Evolutionary conservation across 2,329 filamentous ascomycete species (phyloP).

Genomic region (Ceratocystis cacaofunesta): DNA sequence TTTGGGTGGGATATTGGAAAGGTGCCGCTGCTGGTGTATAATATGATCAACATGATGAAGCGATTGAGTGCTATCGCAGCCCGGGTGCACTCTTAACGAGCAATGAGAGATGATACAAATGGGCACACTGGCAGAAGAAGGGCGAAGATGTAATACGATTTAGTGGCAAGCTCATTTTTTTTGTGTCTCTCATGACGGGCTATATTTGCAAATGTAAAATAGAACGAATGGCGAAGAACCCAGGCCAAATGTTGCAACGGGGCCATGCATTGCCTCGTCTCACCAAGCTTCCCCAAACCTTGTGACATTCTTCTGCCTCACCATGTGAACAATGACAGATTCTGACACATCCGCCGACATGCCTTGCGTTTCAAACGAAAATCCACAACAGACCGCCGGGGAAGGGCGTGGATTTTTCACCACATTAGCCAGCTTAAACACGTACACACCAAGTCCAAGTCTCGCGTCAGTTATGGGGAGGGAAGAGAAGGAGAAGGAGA

Average conservation of each 20-base stretch:
- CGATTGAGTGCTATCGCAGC: conserved; percentile 39
- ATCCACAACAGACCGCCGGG: neutral
- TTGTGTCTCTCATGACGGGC: no score
- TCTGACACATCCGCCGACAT: neutral
- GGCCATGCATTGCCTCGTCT: neutral
- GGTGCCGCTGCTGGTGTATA: conserved; percentile 50
- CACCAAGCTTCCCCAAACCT: neutral
- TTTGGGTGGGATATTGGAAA: conserved; percentile 30
- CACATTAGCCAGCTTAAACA: neutral
- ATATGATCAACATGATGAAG: conserved; percentile 47
- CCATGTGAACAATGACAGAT: neutral
- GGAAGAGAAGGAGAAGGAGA: neutral
- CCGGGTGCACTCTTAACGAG: conserved; percentile 5
- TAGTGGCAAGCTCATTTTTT: no score
- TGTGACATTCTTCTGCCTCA: neutral
- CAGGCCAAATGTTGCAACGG: neutral
- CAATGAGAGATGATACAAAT: neutral
- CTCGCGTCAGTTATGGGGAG: no score
- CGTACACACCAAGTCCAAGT: no score
- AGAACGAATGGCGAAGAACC: neutral
- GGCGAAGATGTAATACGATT: neutral
- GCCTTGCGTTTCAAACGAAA: neutral
- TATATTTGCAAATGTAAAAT: neutral
- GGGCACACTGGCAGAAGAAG: neutral
- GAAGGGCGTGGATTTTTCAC: neutral